Evolutionary conservation across 1,284 basidiomycete species (phyloP).

Genomic region (Ceratobasidium sp.): DNA sequence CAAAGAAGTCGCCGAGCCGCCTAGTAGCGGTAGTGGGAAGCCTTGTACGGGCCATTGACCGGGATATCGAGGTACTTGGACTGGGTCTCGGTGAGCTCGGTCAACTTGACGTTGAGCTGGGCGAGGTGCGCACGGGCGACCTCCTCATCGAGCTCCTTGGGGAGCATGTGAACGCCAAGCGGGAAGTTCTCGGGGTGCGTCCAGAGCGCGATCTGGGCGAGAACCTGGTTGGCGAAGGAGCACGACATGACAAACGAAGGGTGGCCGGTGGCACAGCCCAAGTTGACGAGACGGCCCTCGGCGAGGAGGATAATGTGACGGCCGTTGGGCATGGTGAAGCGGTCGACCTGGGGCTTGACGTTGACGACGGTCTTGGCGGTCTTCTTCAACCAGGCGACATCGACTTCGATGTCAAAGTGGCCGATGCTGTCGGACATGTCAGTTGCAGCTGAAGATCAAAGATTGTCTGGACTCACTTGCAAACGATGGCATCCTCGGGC

Average conservation of each 20-base stretch:
- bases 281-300: slow-evolving; percentile 98
- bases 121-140: slow-evolving; percentile 95
- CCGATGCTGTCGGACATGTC: slow-evolving; percentile 75
- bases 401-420: slow-evolving; percentile 99
- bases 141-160: slow-evolving; percentile 99
- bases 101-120: slow-evolving; percentile 95
- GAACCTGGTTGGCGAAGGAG: slow-evolving; percentile 99
- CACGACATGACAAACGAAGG: slow-evolving; percentile 99
- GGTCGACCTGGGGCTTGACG: slow-evolving; percentile 99
- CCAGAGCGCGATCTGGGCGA: slow-evolving; percentile 99
- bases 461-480: slow-evolving; percentile 74
- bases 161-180: slow-evolving; percentile 95
- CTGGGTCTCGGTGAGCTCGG: slow-evolving; percentile 82
- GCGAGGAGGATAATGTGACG: slow-evolving; percentile 98
- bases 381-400: slow-evolving; percentile 98
- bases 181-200: slow-evolving; percentile 91
- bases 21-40: slow-evolving; percentile 80
- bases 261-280: slow-evolving; percentile 94
- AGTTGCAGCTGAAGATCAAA: neutral
- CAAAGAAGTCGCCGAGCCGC: slow-evolving; percentile 47
- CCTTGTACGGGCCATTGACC: slow-evolving; percentile 92
- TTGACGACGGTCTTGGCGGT: slow-evolving; percentile 89
- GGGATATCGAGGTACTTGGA: slow-evolving; percentile 94
- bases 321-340: slow-evolving; percentile 91
- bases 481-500: slow-evolving; percentile 99